Percentiles rank a stretch among this genome's conserved stretches.
phyloP scores from a whole-genome alignment of 768 basidiomycete species.

The Mycena vulgaris region DNA sequence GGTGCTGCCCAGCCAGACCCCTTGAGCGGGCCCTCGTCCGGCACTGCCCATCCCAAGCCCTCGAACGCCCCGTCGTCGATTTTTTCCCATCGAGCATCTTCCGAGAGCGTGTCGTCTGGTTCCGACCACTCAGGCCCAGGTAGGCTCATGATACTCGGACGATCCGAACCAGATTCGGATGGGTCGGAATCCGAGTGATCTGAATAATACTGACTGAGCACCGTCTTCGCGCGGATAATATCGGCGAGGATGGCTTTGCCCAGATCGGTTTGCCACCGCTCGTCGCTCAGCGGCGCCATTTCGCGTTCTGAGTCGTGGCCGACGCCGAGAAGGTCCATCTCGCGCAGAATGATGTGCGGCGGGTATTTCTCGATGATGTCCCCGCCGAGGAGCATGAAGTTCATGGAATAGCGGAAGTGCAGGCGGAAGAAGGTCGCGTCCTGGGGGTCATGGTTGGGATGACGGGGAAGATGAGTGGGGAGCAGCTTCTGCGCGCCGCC shows the following conservation, averaged over 20 bases:
- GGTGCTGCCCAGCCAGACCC: no score
- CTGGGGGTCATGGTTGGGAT: background rate
- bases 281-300: slow-evolving; percentile 16
- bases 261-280: slow-evolving; percentile 19
- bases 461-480: slow-evolving; percentile 15
- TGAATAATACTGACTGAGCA: background rate
- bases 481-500: slow-evolving; percentile 3
- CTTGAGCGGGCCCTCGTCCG: no score
- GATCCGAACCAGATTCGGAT: no score
- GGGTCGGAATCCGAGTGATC: no score
- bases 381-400: slow-evolving; percentile 30
- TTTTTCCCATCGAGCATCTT: no score
- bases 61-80: no score
- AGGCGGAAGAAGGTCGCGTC: slow-evolving; percentile 11
- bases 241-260: slow-evolving; percentile 25
- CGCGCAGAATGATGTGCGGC: background rate
- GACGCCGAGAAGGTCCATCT: slow-evolving; percentile 17
- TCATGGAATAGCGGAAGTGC: slow-evolving; percentile 13
- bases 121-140: no score
- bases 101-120: no score
- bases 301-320: background rate
- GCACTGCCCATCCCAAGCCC: no score
- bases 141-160: no score
- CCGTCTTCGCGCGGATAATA: background rate
- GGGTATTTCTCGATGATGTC: slow-evolving; percentile 25